phyloP scores from a whole-genome alignment of 768 basidiomycete genomes.

The Tulasnella calospora region DNA sequence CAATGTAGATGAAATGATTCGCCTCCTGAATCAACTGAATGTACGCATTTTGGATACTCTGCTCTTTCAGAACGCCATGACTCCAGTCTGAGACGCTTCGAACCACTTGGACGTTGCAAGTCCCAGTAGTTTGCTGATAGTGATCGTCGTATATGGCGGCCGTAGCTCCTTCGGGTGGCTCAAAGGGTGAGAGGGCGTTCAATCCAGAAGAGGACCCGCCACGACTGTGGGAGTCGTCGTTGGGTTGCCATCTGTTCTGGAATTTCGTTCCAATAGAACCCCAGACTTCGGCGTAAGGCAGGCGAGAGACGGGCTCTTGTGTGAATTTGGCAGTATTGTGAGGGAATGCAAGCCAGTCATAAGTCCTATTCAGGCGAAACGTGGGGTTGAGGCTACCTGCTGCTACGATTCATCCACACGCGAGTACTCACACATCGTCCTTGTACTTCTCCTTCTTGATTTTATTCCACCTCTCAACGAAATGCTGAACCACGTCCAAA shows the following conservation, averaged over 20 bases:
- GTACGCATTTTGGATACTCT: conserved; percentile 91
- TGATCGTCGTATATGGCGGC: conserved; percentile 6
- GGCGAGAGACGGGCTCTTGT: conserved; percentile 58
- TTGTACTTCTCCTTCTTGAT: conserved; percentile 70
- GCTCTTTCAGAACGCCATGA: conserved; percentile 83
- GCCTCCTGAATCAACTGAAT: conserved; percentile 75
- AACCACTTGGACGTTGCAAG: conserved; percentile 71
- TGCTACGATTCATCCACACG: background rate
- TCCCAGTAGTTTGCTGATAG: conserved; percentile 37
- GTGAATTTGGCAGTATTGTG: conserved; percentile 60
- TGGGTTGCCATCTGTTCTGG: background rate
- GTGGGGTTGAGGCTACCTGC: background rate
- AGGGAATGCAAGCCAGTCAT: conserved; percentile 73
- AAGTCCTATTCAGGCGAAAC: conserved; percentile 32
- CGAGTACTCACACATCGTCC: conserved; percentile 31
- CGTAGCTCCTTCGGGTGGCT: conserved; percentile 5
- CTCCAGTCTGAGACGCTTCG: conserved; percentile 92
- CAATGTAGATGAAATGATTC: conserved; percentile 88
- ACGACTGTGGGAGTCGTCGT: background rate
- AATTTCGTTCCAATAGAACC: background rate
- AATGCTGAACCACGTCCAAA: conserved; percentile 89
- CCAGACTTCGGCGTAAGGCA: background rate
- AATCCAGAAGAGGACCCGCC: background rate
- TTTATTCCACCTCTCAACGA: conserved; percentile 59
- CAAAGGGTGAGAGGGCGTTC: conserved; percentile 6